These are phyloP conservation scores for Pseudognaphalium luteoalbum DNA, from an alignment of 129 eudicot species.

Conservation along the genomic window DNA sequence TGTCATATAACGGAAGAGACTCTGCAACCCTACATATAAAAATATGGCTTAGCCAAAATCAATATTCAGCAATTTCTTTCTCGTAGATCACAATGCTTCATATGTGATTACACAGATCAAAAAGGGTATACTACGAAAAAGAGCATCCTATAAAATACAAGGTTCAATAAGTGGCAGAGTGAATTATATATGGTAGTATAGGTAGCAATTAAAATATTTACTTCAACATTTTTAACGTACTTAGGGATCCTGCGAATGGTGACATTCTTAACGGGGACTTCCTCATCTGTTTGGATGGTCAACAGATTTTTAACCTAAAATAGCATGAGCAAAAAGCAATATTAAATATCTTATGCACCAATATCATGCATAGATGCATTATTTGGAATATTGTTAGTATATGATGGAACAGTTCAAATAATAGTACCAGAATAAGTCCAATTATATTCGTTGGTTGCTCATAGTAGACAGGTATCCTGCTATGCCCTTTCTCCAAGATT, in stretches of 20 bases:
- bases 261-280: slow-evolving; percentile 72
- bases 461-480: slow-evolving; percentile 73
- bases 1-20: slow-evolving; percentile 80
- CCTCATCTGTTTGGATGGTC: slow-evolving; percentile 82
- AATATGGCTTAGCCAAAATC: not conserved
- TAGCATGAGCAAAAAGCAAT: not conserved
- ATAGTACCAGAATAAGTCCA: slow-evolving; percentile 63
- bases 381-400: slow-evolving; percentile 15
- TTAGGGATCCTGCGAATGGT: slow-evolving; percentile 78
- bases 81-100: not conserved
- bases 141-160: not conserved
- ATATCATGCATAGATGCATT: not conserved
- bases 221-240: slow-evolving; percentile 32
- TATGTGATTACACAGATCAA: not conserved
- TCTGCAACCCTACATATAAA: slow-evolving; percentile 68
- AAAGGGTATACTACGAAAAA: not conserved
- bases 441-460: slow-evolving; percentile 72
- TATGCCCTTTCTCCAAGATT: slow-evolving; percentile 74
- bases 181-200: too few relatives aligned
- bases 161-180: not conserved
- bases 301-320: slow-evolving; percentile 77
- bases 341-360: not conserved
- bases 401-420: not conserved
- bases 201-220: too few relatives aligned
- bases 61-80: not conserved